Conservation (phyloP, 2,329 filamentous ascomycete genomes). For the Talaromyces amestolkiae region DNA sequence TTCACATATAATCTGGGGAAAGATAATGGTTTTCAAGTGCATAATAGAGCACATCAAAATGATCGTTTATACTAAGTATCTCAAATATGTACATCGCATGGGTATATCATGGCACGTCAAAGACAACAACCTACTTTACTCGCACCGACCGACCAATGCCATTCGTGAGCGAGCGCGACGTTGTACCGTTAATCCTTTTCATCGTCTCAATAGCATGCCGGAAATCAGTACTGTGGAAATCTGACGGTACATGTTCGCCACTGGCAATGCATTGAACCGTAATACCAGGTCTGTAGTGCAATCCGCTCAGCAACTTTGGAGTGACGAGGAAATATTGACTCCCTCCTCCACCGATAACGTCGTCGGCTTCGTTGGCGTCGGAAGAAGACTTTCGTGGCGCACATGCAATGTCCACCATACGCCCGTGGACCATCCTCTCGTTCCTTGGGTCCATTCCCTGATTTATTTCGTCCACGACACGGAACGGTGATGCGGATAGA, state of each 20-base stretch:
- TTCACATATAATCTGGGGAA: background rate
- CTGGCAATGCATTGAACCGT: constrained; percentile 89
- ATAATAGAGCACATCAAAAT: background rate
- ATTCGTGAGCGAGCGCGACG: constrained; percentile 9
- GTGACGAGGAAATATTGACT: constrained; percentile 94
- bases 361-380: constrained; percentile 57
- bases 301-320: constrained; percentile 81
- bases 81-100: background rate
- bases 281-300: constrained; percentile 89
- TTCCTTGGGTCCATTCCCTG: constrained; percentile 99
- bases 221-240: constrained; percentile 40
- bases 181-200: constrained; percentile 28
- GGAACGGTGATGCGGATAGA: constrained; percentile 90
- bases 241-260: constrained; percentile 62
- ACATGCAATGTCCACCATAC: constrained; percentile 97
- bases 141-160: background rate
- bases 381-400: constrained; percentile 23
- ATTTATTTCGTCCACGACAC: constrained; percentile 98
- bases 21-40: background rate
- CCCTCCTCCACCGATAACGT: constrained; percentile 40
- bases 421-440: constrained; percentile 95
- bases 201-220: constrained; percentile 35
- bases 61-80: background rate
- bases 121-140: background rate
- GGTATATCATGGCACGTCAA: background rate